phyloP scores from a whole-genome alignment of 176 grass and related monocot species.

The Musa beccarii region DNA sequence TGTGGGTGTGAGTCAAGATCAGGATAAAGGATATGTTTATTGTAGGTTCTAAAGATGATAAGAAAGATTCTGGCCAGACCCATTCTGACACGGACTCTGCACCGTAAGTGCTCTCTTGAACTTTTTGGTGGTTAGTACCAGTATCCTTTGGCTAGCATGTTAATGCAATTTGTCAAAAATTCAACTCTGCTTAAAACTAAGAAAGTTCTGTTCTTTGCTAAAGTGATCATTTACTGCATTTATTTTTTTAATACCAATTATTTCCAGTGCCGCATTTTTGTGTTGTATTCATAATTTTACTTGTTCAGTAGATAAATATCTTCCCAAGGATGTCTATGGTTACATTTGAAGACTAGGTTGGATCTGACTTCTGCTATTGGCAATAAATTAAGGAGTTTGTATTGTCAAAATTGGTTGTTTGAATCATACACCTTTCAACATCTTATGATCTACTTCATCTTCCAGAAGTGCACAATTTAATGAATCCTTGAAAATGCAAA shows the following conservation, averaged over 20 bases:
- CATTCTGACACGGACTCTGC: slow-evolving; percentile 62
- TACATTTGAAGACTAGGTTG: neutral
- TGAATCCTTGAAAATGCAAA: slow-evolving; percentile 91
- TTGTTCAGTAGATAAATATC: neutral
- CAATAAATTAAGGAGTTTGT: neutral
- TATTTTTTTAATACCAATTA: neutral
- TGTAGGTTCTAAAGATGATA: slow-evolving; percentile 84
- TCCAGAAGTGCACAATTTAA: slow-evolving; percentile 71
- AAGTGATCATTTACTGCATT: neutral
- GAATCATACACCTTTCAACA: neutral
- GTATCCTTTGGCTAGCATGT: neutral
- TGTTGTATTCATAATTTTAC: neutral
- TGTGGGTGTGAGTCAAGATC: neutral
- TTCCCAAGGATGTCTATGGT: neutral
- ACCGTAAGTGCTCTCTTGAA: slow-evolving; percentile 47
- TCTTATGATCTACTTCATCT: slow-evolving; percentile 25
- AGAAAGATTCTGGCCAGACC: slow-evolving; percentile 70
- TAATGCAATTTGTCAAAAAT: neutral
- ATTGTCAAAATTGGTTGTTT: neutral
- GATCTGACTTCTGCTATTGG: neutral
- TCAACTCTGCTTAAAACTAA: neutral
- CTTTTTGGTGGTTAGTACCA: neutral
- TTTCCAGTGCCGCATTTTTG: neutral
- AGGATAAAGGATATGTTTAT: neutral
- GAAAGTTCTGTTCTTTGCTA: neutral